A percentile compares a stretch with the other conserved stretches of the same genome.
Evolutionary conservation across 306 rosid species (phyloP).

Genomic region (Vicia faba): DNA sequence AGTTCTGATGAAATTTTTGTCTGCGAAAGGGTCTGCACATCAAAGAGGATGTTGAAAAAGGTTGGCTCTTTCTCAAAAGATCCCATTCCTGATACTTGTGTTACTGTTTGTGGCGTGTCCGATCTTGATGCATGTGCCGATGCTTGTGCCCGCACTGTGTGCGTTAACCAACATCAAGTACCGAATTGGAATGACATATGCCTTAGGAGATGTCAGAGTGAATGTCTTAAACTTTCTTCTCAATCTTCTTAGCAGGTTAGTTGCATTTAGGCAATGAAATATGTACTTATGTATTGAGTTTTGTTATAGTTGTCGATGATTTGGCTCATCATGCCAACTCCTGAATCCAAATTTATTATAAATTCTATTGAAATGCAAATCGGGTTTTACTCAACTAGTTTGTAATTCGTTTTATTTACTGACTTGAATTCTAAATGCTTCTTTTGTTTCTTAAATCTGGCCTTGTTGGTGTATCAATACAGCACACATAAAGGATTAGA

Average conservation of each 20-base stretch:
- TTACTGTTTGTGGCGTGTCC: conserved; percentile 91
- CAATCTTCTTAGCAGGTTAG: conserved; percentile 52
- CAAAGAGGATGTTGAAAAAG: conserved; percentile 89
- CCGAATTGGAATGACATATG: conserved; percentile 94
- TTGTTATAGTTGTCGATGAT: conserved; percentile 21
- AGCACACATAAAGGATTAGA: background rate
- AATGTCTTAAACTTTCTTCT: conserved; percentile 83
- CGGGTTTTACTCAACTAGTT: conserved; percentile 1
- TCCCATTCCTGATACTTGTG: conserved; percentile 94
- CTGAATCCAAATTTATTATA: conserved; percentile 24
- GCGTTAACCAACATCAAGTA: conserved; percentile 92
- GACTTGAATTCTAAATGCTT: background rate
- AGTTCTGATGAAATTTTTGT: conserved; percentile 82
- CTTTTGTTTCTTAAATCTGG: conserved; percentile 14
- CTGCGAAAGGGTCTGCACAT: conserved; percentile 89
- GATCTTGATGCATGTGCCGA: conserved; percentile 93
- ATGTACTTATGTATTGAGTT: conserved; percentile 29
- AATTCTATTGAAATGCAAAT: conserved; percentile 31
- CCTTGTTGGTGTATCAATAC: background rate
- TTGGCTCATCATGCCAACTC: conserved; percentile 18
- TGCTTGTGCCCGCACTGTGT: conserved; percentile 95
- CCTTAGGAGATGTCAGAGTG: conserved; percentile 92
- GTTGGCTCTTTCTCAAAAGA: conserved; percentile 90
- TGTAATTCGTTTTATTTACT: background rate
- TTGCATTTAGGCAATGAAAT: conserved; percentile 17